These are phyloP conservation scores for Saturnispora bothae DNA, from an alignment of 805 yeast genomes.

Conservation along the genomic window DNA sequence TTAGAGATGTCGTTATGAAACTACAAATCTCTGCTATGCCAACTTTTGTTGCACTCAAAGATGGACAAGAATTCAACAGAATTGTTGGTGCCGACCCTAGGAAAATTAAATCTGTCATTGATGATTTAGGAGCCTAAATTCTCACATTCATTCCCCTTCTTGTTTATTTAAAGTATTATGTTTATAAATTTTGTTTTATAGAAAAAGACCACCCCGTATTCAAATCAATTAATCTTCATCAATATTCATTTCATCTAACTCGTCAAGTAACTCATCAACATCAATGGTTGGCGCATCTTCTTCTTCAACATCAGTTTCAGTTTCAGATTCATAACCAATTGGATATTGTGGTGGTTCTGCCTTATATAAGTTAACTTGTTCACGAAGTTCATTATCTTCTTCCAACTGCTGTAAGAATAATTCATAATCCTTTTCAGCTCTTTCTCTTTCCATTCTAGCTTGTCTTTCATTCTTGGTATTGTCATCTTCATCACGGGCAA, in stretches of 20 bases:
- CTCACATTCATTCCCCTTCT: background rate
- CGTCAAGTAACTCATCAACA: conserved; percentile 88
- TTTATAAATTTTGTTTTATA: background rate
- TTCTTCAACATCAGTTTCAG: conserved; percentile 54
- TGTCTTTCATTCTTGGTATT: conserved; percentile 44
- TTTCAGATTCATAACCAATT: conserved; percentile 51
- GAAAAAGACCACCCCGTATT: too few species aligned
- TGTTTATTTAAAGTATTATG: conserved; percentile 1
- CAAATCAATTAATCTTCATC: too few species aligned
- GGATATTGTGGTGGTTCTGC: conserved; percentile 24
- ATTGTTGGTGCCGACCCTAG: conserved; percentile 56
- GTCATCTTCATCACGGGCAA: conserved; percentile 36
- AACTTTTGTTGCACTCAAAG: conserved; percentile 52
- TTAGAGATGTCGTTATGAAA: conserved; percentile 43
- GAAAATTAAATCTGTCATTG: conserved; percentile 5
- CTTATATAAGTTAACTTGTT: conserved; percentile 81
- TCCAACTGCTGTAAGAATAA: conserved; percentile 92
- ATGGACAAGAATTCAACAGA: conserved; percentile 46
- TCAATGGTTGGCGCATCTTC: conserved; percentile 83
- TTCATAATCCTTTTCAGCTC: conserved; percentile 92
- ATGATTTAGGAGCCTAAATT: conserved; percentile 2
- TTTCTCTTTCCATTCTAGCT: conserved; percentile 79
- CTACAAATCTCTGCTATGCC: conserved; percentile 69
- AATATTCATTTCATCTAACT: conserved; percentile 85
- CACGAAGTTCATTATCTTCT: conserved; percentile 92